A percentile compares a stretch with the other conserved stretches of the same genome.
phyloP scores from a whole-genome alignment of 192 early-diverging fungal species.

The Coemansia sp. region DNA sequence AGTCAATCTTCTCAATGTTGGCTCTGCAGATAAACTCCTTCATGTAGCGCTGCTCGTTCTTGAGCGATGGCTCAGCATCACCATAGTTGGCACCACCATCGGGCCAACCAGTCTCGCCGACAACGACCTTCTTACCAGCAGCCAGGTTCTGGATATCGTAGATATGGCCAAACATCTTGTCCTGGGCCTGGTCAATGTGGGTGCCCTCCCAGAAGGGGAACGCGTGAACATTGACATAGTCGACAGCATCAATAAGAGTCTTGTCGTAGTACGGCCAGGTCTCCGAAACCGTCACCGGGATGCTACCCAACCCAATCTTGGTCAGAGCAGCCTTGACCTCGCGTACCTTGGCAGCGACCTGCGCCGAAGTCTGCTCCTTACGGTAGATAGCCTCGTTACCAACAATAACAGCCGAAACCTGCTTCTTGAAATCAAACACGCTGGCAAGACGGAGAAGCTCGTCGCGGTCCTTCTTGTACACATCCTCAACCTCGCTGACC shows the following conservation, averaged over 20 bases:
- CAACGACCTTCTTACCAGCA: conserved; percentile 50
- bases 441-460: conserved; percentile 44
- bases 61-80: conserved; percentile 51
- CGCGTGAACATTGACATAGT: conserved; percentile 60
- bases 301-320: conserved; percentile 29
- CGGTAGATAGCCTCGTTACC: conserved; percentile 64
- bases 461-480: conserved; percentile 38
- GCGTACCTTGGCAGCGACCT: conserved; percentile 48
- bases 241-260: conserved; percentile 52
- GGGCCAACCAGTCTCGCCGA: conserved; percentile 73
- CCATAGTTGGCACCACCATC: conserved; percentile 47
- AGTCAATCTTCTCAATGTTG: conserved; percentile 52
- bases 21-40: conserved; percentile 60
- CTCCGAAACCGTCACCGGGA: conserved; percentile 43
- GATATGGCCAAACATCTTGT: conserved; percentile 55
- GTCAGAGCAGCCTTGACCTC: conserved; percentile 46
- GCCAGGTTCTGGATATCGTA: conserved; percentile 49
- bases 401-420: conserved; percentile 55
- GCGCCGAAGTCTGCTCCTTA: conserved; percentile 47
- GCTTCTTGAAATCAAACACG: conserved; percentile 43
- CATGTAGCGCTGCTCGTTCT: conserved; percentile 61
- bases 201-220: conserved; percentile 68
- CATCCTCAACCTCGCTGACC: conserved; percentile 54
- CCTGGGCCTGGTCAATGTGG: conserved; percentile 40
- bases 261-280: conserved; percentile 51